Base-by-base conservation (phyloP, 2,329 filamentous ascomycete genomes). In the Exophiala dermatitidis region DNA sequence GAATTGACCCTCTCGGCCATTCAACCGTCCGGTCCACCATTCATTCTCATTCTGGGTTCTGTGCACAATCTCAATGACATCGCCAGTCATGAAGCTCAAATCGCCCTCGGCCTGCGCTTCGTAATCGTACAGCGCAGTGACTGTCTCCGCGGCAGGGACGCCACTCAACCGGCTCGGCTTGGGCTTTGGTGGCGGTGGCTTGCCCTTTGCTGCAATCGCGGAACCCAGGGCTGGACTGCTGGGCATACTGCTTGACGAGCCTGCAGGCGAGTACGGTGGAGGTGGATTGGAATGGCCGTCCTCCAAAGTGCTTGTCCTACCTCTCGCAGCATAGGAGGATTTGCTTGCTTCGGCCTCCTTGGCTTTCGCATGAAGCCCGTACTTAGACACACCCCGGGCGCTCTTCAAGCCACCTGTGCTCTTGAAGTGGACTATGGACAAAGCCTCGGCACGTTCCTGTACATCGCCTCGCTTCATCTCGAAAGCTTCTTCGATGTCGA, bases 91-190 rank as follows among this genome's bases (percentile, higher is more conserved):
- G 73, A 98, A 98, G 64, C 88, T 95, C 58, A 98, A 74, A 67
- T 98, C 93, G 2, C 90, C 90, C 60, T 95, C 90, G 1, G 91
- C 90, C 68, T 97, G 90, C 4, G 93, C 93, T 58, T 95, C 88
- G 66, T 95, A 98, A 67, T 97, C 93, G 70, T 96, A 98, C 57
- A 98, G 72, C 5, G 93, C 93, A 2, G 90, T 96, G 33, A 86
- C 90, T 0, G 81, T 90, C 69, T 96, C 90, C 0, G 80, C 79
- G 0, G 76, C 73, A 0, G 85, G 82, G 10, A 74, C 77, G 2
- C 77, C 83, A 60, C 78, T 84, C 44, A 97, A 74, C 50, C 83
- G 77, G 43, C 79, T 84, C 2, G 90, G 90, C 74, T 95, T 88
- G n/a, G 87, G 78, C 66, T 82, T 93, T 1, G 90, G 88, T 60